Conservation (phyloP, 208 protist genomes). For the Spongospora subterranea region DNA sequence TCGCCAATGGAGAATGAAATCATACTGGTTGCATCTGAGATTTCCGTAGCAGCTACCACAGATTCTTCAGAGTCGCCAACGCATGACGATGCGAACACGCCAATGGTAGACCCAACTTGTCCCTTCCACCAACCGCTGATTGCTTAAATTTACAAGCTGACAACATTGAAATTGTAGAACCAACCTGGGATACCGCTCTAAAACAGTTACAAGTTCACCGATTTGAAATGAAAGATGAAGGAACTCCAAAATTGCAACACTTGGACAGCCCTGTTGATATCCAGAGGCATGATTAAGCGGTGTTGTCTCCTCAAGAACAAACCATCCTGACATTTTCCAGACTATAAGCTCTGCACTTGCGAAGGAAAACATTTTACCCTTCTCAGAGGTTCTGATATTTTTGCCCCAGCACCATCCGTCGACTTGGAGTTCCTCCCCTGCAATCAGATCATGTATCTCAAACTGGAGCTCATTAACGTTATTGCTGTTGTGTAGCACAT, state of each 20-base stretch:
- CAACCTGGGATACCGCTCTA: too few species aligned
- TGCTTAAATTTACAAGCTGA: too few species aligned
- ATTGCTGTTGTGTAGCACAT: background rate
- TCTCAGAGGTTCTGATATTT: background rate
- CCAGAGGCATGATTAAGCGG: background rate
- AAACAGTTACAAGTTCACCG: too few species aligned
- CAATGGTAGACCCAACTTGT: too few species aligned
- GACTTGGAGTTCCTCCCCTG: background rate
- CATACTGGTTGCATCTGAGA: too few species aligned
- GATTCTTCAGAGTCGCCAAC: background rate
- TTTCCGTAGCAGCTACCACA: too few species aligned
- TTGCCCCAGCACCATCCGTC: background rate
- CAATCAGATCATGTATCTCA: conserved; percentile 22
- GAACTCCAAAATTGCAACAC: background rate
- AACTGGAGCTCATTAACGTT: background rate
- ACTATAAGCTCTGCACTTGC: background rate
- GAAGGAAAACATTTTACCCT: background rate
- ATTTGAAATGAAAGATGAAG: too few species aligned
- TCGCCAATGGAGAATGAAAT: too few species aligned
- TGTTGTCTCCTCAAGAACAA: background rate
- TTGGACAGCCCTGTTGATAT: background rate
- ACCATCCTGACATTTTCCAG: background rate
- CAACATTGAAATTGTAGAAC: too few species aligned
- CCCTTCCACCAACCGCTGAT: too few species aligned
- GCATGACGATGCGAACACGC: background rate